A percentile compares a stretch with the other conserved stretches of the same genome.
phyloP scores from a whole-genome alignment of 495 filamentous ascomycete genomes.

The Neurospora sp. region DNA sequence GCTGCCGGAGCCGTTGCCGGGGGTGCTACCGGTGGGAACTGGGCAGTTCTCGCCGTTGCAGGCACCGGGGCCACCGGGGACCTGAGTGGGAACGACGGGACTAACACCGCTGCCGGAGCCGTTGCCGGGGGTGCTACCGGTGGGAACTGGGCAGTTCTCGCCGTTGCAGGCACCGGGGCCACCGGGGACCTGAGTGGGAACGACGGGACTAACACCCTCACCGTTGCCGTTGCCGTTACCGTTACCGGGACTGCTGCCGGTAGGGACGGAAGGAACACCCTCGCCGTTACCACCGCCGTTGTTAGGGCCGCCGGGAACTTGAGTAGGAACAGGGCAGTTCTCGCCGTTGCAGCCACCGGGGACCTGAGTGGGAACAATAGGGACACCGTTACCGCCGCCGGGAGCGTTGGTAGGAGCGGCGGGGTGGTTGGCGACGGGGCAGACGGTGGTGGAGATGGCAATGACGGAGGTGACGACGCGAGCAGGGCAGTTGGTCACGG shows the following conservation, averaged over 20 bases:
- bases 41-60: neutral
- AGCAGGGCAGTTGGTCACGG: constrained; percentile 52
- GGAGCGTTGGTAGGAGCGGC: constrained; percentile 2
- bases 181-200: neutral
- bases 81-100: neutral
- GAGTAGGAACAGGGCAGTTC: constrained; percentile 7
- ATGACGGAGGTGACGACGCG: constrained; percentile 44
- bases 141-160: neutral
- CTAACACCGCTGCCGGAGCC: constrained; percentile 5
- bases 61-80: neutral
- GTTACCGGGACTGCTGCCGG: neutral
- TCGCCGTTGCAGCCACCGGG: neutral
- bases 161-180: neutral
- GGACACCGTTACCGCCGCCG: constrained; percentile 1
- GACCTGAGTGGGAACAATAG: constrained; percentile 27
- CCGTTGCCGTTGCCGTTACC: constrained; percentile 9
- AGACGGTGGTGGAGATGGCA: constrained; percentile 50
- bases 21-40: neutral
- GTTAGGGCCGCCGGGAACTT: neutral
- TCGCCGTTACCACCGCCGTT: neutral
- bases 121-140: neutral
- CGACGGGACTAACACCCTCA: constrained; percentile 5
- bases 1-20: neutral
- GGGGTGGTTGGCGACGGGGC: constrained; percentile 36
- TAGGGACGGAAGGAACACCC: neutral